Evolutionary conservation across 2,329 filamentous ascomycete genomes (phyloP), one percentile per base, ranked within the genome.

Genomic region (Cercospora beticola): DNA sequence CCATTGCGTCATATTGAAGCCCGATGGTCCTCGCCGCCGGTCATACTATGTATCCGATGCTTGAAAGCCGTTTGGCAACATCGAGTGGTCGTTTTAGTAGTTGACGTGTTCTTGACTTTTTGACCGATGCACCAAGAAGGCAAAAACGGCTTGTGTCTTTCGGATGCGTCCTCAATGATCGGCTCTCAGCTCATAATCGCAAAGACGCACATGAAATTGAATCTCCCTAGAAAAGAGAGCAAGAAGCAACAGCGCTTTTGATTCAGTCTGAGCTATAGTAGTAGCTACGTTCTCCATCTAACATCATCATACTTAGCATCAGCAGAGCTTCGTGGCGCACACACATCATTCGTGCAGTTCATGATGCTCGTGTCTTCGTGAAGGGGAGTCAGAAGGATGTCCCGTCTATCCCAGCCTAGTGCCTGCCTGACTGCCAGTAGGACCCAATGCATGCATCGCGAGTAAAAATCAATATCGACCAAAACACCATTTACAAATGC

Each of bases 251-350:
- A 58, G 62, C 49, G 16, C 26, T 64, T 64, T 64, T 64, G 49
- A 57, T 64, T 64, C 62, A 64, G 26, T 64, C 62, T 58, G 62
- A 46, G 30, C 62, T 64, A 64, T 10, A 21, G 26, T 23, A 21
- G 26, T 21, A 28, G 28, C 23, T 64, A 28, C 33, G 28, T 59
- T 23, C 23, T 30, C 14, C 49, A 28, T 5, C 16, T 28, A 61
- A 43, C 2, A 30, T 56, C 9, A 30, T 33, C 16, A 16, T 56
- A 52, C n/a, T 9, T 33, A 10, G 43, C 61, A 63, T 28, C 31
- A 28, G 49, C 49, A 56, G 62, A 64, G 30, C 62, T 40, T 58
- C 62, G 31, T 58, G 52, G 62, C 36, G 9, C 62, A 64, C 61
- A n/a, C 30, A 23, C 31, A 23, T 59, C 18, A 30, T 31, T 62